Evolutionary conservation across 495 filamentous ascomycete species (phyloP), one percentile per base, ranked within the genome.

Genomic region (Penicillium riverlandense): DNA sequence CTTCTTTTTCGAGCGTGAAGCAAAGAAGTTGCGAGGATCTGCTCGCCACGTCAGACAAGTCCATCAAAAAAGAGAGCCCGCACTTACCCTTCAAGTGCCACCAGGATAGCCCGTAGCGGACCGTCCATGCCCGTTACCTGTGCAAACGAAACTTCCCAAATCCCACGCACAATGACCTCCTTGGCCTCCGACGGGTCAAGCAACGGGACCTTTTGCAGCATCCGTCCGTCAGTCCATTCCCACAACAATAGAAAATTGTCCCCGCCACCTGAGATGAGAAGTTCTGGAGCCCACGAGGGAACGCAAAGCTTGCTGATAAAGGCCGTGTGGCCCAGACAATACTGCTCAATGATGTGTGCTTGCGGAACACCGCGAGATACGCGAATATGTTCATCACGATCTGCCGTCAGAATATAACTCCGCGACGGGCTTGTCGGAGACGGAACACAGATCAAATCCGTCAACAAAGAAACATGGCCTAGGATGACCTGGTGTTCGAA

Each of bases 311-410:
- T 80, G 65, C 71, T 85, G 39, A 98, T 69, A 57, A 96, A 95
- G 28, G 86, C 74, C 37, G 72, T 78, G 55, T 98, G 92, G 1
- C 90, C 91, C 11, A 95, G 71, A 53, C 90, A 96, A 59, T 83
- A 96, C 2, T 72, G 72, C 58, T 97, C 92, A 59, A 96, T 94
- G 47, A 97, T 68, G 56, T 95, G 85, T 4, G 85, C 71, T 63
- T 97, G 88, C 7, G 90, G 89, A 13, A 80, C 68, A 4, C 82
- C 86, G 44, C 92, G 76, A 22, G 91, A 92, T 8, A 98, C 74
- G 41, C 92, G 88, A 54, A 98, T 95, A 59, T 97, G 94, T 71
- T 98, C 92, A 70, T 98, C 92, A 43, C 92, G 81, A 67, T 98
- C 92, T 13, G 83, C 84, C 7, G 90, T 95, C 49, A 98, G 58